Evolutionary conservation across 2,329 filamentous ascomycete genomes (phyloP).

Genomic region (Colletotrichum cordylinicola): DNA sequence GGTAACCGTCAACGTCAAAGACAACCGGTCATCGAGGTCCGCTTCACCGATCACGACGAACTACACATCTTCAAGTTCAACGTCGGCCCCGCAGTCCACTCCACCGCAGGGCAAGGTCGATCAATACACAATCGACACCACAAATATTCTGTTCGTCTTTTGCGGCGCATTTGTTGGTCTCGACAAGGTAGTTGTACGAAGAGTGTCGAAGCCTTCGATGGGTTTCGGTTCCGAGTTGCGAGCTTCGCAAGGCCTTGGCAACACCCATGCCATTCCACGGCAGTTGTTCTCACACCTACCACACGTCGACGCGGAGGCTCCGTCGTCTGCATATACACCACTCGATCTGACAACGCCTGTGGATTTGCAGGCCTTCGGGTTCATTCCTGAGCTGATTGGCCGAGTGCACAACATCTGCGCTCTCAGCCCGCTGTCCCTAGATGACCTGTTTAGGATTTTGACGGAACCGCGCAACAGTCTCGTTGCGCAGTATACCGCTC

Average conservation of each 20-base stretch:
- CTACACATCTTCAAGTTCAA: slow-evolving; percentile 52
- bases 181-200: slow-evolving; percentile 84
- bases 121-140: slow-evolving; percentile 82
- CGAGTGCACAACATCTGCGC: slow-evolving; percentile 90
- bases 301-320: slow-evolving; percentile 49
- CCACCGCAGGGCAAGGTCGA: slow-evolving; percentile 60
- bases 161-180: slow-evolving; percentile 94
- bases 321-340: slow-evolving; percentile 52
- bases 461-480: slow-evolving; percentile 92
- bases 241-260: slow-evolving; percentile 52
- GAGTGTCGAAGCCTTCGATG: slow-evolving; percentile 85
- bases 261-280: slow-evolving; percentile 67
- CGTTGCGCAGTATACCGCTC: slow-evolving; percentile 84
- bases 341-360: slow-evolving; percentile 77
- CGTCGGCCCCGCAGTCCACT: slow-evolving; percentile 49
- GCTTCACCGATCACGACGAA: slow-evolving; percentile 58
- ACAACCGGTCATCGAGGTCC: slow-evolving; percentile 66
- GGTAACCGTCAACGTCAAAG: slow-evolving; percentile 88
- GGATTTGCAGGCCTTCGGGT: slow-evolving; percentile 84
- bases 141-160: slow-evolving; percentile 97
- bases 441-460: slow-evolving; percentile 81
- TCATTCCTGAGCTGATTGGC: slow-evolving; percentile 96
- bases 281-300: slow-evolving; percentile 63
- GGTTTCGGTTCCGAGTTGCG: slow-evolving; percentile 89
- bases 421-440: slow-evolving; percentile 73